phyloP scores from a whole-genome alignment of 2,329 filamentous ascomycete genomes.

The Colletotrichum magnum region DNA sequence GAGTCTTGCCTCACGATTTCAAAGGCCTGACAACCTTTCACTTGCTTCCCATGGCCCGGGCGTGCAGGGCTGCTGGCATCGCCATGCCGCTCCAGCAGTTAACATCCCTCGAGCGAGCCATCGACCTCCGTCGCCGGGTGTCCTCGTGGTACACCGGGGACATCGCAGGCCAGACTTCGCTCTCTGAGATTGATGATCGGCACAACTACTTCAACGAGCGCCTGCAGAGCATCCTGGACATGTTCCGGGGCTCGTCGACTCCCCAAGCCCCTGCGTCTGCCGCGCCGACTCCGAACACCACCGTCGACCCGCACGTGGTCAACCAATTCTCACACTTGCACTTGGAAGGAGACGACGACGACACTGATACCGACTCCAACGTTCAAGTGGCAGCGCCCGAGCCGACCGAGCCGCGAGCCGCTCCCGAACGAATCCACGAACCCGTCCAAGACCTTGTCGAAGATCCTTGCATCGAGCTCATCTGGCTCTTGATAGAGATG shows the following conservation, averaged over 20 bases:
- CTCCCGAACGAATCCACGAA: too few species aligned
- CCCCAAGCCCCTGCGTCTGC: background rate
- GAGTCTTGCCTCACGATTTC: background rate
- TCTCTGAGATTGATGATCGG: background rate
- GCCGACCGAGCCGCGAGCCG: background rate
- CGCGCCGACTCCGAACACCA: background rate
- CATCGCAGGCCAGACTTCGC: too few species aligned
- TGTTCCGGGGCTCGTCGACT: background rate
- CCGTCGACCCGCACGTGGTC: background rate
- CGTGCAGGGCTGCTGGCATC: background rate
- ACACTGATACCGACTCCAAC: background rate
- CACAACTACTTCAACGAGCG: constrained; percentile 4
- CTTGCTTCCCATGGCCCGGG: constrained; percentile 1
- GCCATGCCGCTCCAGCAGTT: background rate
- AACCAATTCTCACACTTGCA: background rate
- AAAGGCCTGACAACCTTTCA: background rate
- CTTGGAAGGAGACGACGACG: background rate
- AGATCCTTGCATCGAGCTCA: constrained; percentile 2
- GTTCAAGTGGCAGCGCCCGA: background rate
- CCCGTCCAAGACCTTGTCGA: background rate
- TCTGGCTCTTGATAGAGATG: background rate
- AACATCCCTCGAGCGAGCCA: background rate
- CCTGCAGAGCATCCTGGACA: background rate
- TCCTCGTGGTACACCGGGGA: background rate
- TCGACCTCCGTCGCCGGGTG: background rate